Evolutionary conservation across 805 yeast genomes (phyloP), one percentile per base, ranked within the genome.

Genomic region (Jamesozyma hellenica): DNA sequence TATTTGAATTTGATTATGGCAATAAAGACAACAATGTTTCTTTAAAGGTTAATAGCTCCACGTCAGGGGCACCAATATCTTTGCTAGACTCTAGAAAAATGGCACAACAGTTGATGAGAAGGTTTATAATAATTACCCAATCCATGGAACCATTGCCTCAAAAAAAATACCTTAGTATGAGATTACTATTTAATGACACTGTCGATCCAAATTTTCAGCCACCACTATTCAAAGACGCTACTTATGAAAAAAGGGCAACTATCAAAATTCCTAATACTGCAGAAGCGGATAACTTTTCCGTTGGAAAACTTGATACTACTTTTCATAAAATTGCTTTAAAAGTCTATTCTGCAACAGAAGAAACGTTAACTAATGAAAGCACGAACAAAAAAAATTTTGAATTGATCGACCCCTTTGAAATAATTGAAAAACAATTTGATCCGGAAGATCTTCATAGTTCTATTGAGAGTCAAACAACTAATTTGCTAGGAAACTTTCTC

Each of bases 61-160:
- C 44, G 1, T 34, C 36, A 23, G 47, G 42, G 11, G 31, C 42
- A 38, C 4, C 47, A 11, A 44, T 55, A 10, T 48, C 66, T 3
- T 40, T 61, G 23, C 48, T 63, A 18, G 61, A 63, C 25, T 66
- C 72, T 9, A 64, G 75, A 45, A 62, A 61, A 41, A 62, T 66
- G 44, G 61, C 72, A 3, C 75, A 72, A 42, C 70, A 66, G 38
- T 47, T 75, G 35, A 66, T 77, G 64, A 67, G 67, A 49, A 59
- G 73, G 38, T 67, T 77, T 38, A 71, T 77, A 16, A 60, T 74
- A 1, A 53, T 70, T 4, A 73, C 80, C 0, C 82, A 77, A 51
- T 60, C 70, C 0, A 56, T 76, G n/a, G 69, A 72, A 14, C 68
- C 72, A 1, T 49, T 75, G 19, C 80, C 81, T 1, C 54, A 58